These are phyloP conservation scores for Lachancea sp. DNA, from an alignment of 805 yeast genomes.

Conservation along the genomic window DNA sequence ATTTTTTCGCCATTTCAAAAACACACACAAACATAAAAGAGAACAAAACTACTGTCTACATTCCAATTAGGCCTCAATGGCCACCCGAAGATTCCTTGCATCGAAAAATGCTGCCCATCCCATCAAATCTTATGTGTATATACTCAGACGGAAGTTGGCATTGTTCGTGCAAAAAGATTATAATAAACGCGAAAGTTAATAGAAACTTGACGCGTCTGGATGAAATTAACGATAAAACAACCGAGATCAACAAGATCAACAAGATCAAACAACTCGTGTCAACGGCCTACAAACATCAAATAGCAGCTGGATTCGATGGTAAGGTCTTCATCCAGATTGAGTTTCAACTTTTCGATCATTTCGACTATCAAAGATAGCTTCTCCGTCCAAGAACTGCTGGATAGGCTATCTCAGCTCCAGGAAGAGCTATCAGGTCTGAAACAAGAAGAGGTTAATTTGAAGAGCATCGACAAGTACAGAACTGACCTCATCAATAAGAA, in stretches of 20 bases:
- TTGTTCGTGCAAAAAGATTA: slow-evolving; percentile 8
- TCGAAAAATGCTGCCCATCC: no score
- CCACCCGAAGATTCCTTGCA: no score
- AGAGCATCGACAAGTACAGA: slow-evolving; percentile 41
- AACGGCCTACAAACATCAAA: neutral
- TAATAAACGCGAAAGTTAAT: neutral
- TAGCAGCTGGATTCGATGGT: slow-evolving; percentile 6
- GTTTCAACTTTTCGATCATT: slow-evolving; percentile 43
- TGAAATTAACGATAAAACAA: no score
- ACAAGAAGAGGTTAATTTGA: slow-evolving; percentile 50
- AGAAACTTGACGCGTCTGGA: neutral
- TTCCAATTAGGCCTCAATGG: no score
- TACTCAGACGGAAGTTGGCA: no score
- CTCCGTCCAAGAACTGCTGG: slow-evolving; percentile 53
- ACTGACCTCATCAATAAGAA: slow-evolving; percentile 52
- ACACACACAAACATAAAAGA: no score
- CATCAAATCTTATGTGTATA: no score
- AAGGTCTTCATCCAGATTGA: slow-evolving; percentile 20
- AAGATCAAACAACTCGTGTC: no score
- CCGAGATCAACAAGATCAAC: neutral
- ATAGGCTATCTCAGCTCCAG: slow-evolving; percentile 50
- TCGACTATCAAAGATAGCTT: slow-evolving; percentile 54
- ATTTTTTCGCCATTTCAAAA: no score
- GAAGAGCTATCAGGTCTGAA: slow-evolving; percentile 58
- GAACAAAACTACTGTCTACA: no score